Percentiles rank a stretch among this genome's conserved stretches.
phyloP scores from a whole-genome alignment of 1,139 yeast species.

The Debaryomycetaceae sp. region DNA sequence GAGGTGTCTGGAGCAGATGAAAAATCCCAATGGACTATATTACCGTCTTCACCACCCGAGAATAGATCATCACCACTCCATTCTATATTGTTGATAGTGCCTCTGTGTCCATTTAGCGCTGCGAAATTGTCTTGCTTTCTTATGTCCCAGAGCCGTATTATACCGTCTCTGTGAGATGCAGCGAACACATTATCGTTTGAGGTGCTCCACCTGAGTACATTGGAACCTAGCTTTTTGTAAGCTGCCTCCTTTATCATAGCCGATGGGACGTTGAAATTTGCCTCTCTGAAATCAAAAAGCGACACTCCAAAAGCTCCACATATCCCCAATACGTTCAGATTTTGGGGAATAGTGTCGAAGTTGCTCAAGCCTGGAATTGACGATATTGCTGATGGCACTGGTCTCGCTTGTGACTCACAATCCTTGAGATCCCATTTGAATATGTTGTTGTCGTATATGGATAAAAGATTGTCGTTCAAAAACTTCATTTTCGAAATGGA shows the following conservation, averaged over 20 bases:
- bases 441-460: slow-evolving; percentile 60
- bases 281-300: slow-evolving; percentile 58
- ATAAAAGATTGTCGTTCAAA: slow-evolving; percentile 30
- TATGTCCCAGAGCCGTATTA: slow-evolving; percentile 72
- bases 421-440: slow-evolving; percentile 72
- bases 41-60: slow-evolving; percentile 70
- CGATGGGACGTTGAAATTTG: slow-evolving; percentile 34
- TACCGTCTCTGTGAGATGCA: slow-evolving; percentile 59
- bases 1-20: slow-evolving; percentile 23
- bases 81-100: slow-evolving; percentile 51
- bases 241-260: slow-evolving; percentile 11
- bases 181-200: slow-evolving; percentile 59
- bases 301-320: slow-evolving; percentile 73
- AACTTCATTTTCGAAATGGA: slow-evolving; percentile 27
- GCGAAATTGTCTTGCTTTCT: slow-evolving; percentile 57
- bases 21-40: slow-evolving; percentile 70
- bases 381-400: slow-evolving; percentile 50
- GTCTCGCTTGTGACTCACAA: slow-evolving; percentile 40
- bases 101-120: slow-evolving; percentile 54
- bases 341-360: slow-evolving; percentile 48
- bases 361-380: slow-evolving; percentile 49
- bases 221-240: slow-evolving; percentile 22
- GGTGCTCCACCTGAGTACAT: slow-evolving; percentile 62
- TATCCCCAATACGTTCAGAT: slow-evolving; percentile 43
- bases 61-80: slow-evolving; percentile 63